phyloP scores from a whole-genome alignment of 495 filamentous ascomycete species.

The Parachaetomium inaequale region DNA sequence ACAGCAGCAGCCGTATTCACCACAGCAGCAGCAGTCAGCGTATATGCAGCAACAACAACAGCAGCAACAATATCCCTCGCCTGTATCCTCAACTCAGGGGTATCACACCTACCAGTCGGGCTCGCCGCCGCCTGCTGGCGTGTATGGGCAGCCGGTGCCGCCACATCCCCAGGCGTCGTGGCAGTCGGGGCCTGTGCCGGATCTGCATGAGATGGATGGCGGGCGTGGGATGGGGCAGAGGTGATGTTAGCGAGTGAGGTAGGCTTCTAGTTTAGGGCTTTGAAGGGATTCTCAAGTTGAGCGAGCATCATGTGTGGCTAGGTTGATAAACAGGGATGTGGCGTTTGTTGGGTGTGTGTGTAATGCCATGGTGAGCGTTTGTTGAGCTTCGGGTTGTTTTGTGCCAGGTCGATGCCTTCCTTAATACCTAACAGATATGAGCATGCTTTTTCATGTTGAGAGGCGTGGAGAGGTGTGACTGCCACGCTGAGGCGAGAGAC shows the following conservation, averaged over 20 bases:
- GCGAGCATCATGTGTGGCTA: too few species aligned
- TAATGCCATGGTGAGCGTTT: too few species aligned
- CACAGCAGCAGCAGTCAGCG: conserved; percentile 13
- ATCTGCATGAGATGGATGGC: conserved; percentile 40
- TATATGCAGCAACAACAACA: conserved; percentile 28
- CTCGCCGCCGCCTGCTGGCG: background rate
- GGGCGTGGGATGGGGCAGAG: conserved; percentile 5
- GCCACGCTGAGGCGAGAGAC: too few species aligned
- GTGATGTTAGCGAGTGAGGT: conserved; percentile 1
- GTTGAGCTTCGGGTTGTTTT: too few species aligned
- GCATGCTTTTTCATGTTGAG: too few species aligned
- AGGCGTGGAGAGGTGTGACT: too few species aligned
- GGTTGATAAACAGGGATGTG: too few species aligned
- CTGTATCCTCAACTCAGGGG: background rate
- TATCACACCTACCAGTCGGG: background rate
- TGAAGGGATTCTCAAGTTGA: too few species aligned
- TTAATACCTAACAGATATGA: too few species aligned
- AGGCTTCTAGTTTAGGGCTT: background rate
- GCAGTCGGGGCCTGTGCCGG: conserved; percentile 40
- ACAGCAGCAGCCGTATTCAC: conserved; percentile 9
- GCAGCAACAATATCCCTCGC: background rate
- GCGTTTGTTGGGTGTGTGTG: too few species aligned
- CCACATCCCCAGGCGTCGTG: conserved; percentile 30
- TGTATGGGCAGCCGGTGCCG: conserved; percentile 14
- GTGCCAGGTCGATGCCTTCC: too few species aligned